A percentile compares a stretch with the other conserved stretches of the same genome.
These are phyloP conservation scores for Pichia sp. DNA, from an alignment of 1,139 yeast species.

Conservation along the genomic window DNA sequence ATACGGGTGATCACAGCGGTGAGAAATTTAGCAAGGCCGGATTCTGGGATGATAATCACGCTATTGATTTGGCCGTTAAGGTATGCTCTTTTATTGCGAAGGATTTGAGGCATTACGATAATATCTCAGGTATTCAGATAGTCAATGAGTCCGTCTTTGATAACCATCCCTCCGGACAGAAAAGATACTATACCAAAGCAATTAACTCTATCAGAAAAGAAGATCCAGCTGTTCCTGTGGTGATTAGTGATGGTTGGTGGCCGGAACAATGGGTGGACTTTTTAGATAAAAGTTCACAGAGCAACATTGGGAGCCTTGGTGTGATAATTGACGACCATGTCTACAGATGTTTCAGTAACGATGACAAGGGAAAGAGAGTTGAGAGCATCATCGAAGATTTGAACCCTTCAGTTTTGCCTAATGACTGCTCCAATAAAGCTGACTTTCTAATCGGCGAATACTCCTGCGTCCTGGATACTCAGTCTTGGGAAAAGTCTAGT, in stretches of 20 bases:
- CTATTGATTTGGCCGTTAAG: constrained; percentile 42
- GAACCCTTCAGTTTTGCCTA: constrained; percentile 40
- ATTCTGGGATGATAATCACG: constrained; percentile 49
- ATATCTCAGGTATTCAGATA: constrained; percentile 74
- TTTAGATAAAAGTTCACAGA: constrained; percentile 40
- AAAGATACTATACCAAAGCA: constrained; percentile 63
- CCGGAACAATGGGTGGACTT: constrained; percentile 72
- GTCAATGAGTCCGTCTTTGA: constrained; percentile 78
- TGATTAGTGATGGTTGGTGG: constrained; percentile 95
- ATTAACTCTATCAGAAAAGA: constrained; percentile 49
- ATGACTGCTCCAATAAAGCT: constrained; percentile 34
- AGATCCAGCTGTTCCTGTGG: constrained; percentile 56
- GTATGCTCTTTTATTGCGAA: constrained; percentile 54
- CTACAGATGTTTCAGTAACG: constrained; percentile 78
- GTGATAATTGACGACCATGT: constrained; percentile 78
- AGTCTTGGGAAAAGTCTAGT: constrained; percentile 53
- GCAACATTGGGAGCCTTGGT: constrained; percentile 39
- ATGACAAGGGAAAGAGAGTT: constrained; percentile 61
- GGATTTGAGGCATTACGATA: constrained; percentile 50
- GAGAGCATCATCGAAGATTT: constrained; percentile 56
- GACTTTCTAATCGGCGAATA: constrained; percentile 86
- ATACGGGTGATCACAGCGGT: constrained; percentile 80
- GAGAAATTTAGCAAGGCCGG: constrained; percentile 50
- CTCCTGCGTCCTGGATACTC: constrained; percentile 77
- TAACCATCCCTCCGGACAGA: constrained; percentile 44